phyloP scores from a whole-genome alignment of 306 rosid species.

The Cucumis cinereus region DNA sequence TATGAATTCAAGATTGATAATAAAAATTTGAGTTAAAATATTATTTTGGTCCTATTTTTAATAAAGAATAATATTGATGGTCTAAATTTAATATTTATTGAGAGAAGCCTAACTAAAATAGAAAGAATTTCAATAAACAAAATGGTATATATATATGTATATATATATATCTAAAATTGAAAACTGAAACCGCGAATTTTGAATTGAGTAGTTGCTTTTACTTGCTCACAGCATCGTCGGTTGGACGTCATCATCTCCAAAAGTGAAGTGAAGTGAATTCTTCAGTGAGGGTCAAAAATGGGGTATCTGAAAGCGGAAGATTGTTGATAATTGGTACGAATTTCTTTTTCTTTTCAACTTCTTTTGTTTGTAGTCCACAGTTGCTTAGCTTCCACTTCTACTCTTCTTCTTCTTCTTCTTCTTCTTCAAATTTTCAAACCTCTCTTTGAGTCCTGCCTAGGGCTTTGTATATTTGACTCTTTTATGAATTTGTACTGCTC shows the following conservation, averaged over 20 bases:
- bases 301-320: background rate
- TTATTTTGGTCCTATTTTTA: no score
- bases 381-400: background rate
- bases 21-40: no score
- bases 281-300: background rate
- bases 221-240: background rate
- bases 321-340: background rate
- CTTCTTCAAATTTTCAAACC: background rate
- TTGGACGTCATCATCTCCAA: background rate
- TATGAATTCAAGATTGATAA: no score
- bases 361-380: background rate
- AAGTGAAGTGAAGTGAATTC: background rate
- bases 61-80: no score
- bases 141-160: no score
- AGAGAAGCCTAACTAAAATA: no score
- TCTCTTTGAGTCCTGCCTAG: background rate
- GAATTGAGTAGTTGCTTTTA: background rate
- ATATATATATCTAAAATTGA: no score
- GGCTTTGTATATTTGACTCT: background rate
- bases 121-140: no score
- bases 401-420: background rate
- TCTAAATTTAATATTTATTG: no score
- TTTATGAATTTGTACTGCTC: slow-evolving; percentile 3
- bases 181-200: background rate
- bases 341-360: background rate